These are phyloP conservation scores for Melampsora americana DNA, from an alignment of 1,284 basidiomycete genomes.

Conservation along the genomic window DNA sequence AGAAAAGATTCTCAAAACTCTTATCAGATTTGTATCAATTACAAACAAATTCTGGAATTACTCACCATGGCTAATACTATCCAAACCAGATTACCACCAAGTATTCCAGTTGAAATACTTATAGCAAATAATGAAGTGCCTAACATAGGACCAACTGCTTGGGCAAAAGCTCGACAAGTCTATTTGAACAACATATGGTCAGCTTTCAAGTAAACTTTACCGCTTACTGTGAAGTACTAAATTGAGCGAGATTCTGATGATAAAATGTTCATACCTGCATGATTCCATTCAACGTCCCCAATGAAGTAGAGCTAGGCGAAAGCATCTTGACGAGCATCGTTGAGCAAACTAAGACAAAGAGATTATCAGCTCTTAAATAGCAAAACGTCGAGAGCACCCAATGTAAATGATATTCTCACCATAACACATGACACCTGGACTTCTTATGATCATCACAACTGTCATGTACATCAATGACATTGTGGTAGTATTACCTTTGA, in stretches of 20 bases:
- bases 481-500: constrained; percentile 5
- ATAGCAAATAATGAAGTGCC: constrained; percentile 33
- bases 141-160: constrained; percentile 23
- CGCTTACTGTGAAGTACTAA: too few relatives aligned
- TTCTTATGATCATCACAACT: constrained; percentile 8
- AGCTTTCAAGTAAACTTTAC: too few relatives aligned
- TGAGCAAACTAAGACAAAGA: constrained; percentile 15
- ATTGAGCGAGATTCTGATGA: too few relatives aligned
- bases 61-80: constrained; percentile 16
- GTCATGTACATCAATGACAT: constrained; percentile 23
- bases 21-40: too few relatives aligned
- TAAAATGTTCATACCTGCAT: background rate
- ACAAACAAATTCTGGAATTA: background rate
- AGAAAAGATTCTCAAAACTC: too few relatives aligned
- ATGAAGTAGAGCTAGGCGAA: constrained; percentile 9
- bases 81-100: constrained; percentile 29
- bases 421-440: constrained; percentile 31
- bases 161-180: constrained; percentile 22
- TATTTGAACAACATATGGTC: background rate
- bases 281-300: constrained; percentile 35
- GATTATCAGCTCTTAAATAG: background rate
- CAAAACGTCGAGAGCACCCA: background rate
- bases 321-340: constrained; percentile 32
- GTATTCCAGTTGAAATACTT: constrained; percentile 11
- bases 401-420: background rate